Base-by-base conservation (phyloP, 768 basidiomycete genomes). In the Termitomyces heimii region DNA sequence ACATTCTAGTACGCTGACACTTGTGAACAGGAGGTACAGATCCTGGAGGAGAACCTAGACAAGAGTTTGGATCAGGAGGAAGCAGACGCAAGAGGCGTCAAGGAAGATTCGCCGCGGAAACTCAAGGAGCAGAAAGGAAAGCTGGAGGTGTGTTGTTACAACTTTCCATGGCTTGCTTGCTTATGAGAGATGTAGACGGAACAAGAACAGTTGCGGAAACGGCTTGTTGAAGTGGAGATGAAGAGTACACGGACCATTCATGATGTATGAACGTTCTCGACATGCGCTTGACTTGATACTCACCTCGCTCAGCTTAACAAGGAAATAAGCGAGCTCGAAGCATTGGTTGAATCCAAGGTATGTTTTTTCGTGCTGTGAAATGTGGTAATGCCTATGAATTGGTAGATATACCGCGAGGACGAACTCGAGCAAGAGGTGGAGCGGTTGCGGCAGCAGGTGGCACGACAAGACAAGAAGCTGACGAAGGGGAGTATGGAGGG, bases 331-430 rank as follows among this genome's bases (percentile, higher is more conserved):
- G 94, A 98, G 68, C 79, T 98, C 20, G 96, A 98, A 70, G 81
- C 87, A 39, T 77, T 99, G 42, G 86, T 98, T n/a, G 96, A 99
- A 68, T 82, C 91, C 54, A 98, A 97, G 83, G 92, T 92, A 59
- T 55, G 71, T 22, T 52, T 18, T 22, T 8, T 10, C 20, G n/a
- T 55, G 14, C 35, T 14, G n/a, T 28, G 28, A 35, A 39, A 34
- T 12, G 34, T n/a, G 26, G 12, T 14, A 29, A 24, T 43, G 20
- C 29, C 31, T 24, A 57, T 43, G 12, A 29, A 50, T 52, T 7
- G 32, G 13, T 59, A 92, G 90, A 94, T 94, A 61, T 93, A 94
- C 67, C 85, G 87, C 42, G 93, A 94, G 84, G 93, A 94, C 66
- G 92, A 94, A 62, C 82, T 96, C 29, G 93, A 94, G 65, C 84